Base-by-base conservation (phyloP, 164 flowering plant genomes). In the Sedum album region DNA sequence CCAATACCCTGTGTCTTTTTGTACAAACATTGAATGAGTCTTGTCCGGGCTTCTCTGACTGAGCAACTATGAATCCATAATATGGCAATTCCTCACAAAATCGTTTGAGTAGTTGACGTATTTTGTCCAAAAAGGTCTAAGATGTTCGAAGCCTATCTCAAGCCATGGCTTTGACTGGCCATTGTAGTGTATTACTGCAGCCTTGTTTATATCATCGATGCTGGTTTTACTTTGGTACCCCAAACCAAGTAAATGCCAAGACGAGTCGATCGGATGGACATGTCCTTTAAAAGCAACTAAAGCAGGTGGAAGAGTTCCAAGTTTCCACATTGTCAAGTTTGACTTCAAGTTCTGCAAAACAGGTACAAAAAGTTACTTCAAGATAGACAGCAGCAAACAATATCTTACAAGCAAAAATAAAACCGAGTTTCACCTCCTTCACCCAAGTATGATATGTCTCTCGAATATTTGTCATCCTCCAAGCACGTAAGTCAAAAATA, bases 161-260 rank as follows among this genome's bases (percentile, higher is more conserved):
- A 94, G 75, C 99, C 99, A 94, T 13, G 99, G 99, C 73, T 94
- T 94, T 60, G 88, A 84, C 75, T 91, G 95, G 65, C 99, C 99
- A 78, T 94, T 94, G 81, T 90, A 94, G 82, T 94, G 99, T 65
- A 94, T 90, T 10, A 94, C 99, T 1, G 97, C 99, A 41, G 99
- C 92, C 73, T 74, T 84, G 70, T 82, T 83, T 66, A 90, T 86
- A 46, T 69, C 76, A 57, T 91, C 96, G 23, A 86, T 57, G 62
- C 75, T 79, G 62, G 96, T 91, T 39, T 87, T 86, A 61, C 79
- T 84, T 77, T 94, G 99, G 71, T 94, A 94, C 20, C 99, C 99
- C 79, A 94, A 80, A 14, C 98, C 98, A 42, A 94, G 93, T 93
- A 94, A 76, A 79, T 94, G 98, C 98, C 98, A 94, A 1, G 88